These are phyloP conservation scores for Quercus robur DNA, from an alignment of 306 rosid species.

Conservation along the genomic window DNA sequence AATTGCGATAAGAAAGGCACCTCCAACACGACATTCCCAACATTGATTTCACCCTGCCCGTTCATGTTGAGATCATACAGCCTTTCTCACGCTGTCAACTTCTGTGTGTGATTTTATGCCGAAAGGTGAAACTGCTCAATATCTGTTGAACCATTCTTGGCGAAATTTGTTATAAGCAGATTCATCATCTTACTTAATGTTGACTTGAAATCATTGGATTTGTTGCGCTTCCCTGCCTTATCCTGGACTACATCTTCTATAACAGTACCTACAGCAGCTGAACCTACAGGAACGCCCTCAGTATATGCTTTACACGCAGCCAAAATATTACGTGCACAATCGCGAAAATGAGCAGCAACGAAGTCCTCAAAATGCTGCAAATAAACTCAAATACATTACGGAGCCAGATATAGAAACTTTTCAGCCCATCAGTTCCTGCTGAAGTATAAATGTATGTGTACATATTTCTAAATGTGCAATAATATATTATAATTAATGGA, in stretches of 20 bases:
- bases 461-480: background rate
- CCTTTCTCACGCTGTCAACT: background rate
- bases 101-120: constrained; percentile 10
- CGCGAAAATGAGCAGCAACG: constrained; percentile 51
- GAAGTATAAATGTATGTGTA: background rate
- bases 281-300: constrained; percentile 59
- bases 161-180: constrained; percentile 53
- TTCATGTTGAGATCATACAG: background rate
- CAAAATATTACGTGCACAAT: constrained; percentile 47
- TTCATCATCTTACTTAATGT: constrained; percentile 55
- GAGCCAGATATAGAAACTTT: background rate
- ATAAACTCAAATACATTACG: background rate
- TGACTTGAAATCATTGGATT: constrained; percentile 36
- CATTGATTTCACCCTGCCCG: background rate
- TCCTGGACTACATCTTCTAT: constrained; percentile 13
- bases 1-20: background rate
- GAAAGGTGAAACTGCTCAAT: constrained; percentile 47
- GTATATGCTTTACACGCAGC: constrained; percentile 53
- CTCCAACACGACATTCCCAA: background rate
- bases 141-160: constrained; percentile 60
- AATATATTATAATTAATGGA: background rate
- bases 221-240: background rate
- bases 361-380: constrained; percentile 78
- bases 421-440: background rate
- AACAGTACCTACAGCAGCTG: constrained; percentile 45